These are phyloP conservation scores for Ilyonectria mors-panacis DNA, from an alignment of 2,329 filamentous ascomycete species.

Conservation along the genomic window DNA sequence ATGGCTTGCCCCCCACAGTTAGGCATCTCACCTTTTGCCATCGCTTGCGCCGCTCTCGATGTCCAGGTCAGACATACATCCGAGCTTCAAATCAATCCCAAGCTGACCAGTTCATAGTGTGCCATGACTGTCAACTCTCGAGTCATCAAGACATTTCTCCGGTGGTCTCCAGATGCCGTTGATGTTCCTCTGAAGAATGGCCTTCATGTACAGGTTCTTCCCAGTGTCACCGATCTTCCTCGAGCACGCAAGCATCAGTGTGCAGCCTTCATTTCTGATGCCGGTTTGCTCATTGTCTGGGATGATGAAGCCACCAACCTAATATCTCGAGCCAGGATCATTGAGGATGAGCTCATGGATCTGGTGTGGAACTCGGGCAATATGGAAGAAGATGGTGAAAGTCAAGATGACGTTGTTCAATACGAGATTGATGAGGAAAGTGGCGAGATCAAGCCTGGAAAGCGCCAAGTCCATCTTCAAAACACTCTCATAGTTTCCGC, in stretches of 20 bases:
- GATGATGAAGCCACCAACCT: constrained; percentile 84
- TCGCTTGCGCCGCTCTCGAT: constrained; percentile 78
- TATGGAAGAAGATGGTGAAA: constrained; percentile 65
- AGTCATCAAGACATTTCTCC: constrained; percentile 83
- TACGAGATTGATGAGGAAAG: constrained; percentile 80
- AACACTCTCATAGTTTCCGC: constrained; percentile 79
- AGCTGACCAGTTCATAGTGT: constrained; percentile 62
- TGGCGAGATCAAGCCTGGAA: constrained; percentile 75
- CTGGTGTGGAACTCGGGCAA: constrained; percentile 78
- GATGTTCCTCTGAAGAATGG: constrained; percentile 84
- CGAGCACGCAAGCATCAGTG: constrained; percentile 84
- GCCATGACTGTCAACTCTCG: constrained; percentile 87
- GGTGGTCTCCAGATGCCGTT: constrained; percentile 79
- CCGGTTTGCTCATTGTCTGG: constrained; percentile 83
- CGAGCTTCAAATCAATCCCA: neutral
- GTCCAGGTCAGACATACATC: constrained; percentile 69
- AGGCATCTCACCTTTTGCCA: constrained; percentile 73
- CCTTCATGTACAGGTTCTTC: constrained; percentile 82
- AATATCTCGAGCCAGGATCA: constrained; percentile 77
- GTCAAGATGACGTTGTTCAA: constrained; percentile 60
- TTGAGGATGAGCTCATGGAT: constrained; percentile 84
- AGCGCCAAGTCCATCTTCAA: constrained; percentile 76
- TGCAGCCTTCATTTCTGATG: constrained; percentile 82
- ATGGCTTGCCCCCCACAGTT: constrained; percentile 80
- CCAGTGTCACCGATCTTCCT: constrained; percentile 78